Evolutionary conservation across 2,329 filamentous ascomycete species (phyloP).

Genomic region (Pleoardoris graminearum): DNA sequence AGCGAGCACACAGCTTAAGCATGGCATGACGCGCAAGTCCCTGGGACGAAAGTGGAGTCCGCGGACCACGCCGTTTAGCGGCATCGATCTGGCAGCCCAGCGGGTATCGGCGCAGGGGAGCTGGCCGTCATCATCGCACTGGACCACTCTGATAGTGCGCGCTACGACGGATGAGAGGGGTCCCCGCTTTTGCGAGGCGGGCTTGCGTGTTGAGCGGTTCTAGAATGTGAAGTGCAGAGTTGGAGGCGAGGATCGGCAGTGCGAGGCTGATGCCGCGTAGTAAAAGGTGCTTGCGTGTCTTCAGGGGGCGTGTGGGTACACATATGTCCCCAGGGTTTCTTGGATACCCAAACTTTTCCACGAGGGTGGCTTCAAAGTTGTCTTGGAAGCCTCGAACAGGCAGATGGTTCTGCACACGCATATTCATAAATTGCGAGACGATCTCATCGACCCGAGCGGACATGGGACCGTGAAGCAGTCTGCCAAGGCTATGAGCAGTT

Average conservation of each 20-base stretch:
- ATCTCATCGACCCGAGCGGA: not conserved
- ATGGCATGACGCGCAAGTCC: slow-evolving; percentile 1
- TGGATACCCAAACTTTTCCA: not conserved
- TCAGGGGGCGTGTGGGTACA: not conserved
- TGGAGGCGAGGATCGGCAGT: not conserved
- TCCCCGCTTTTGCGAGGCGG: slow-evolving; percentile 3
- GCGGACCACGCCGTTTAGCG: not conserved
- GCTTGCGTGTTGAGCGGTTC: not conserved
- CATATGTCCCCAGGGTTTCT: not conserved
- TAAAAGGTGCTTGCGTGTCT: not conserved
- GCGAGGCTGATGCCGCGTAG: not conserved
- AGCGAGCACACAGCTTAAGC: too few relatives aligned
- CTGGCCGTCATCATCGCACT: not conserved
- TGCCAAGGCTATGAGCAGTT: not conserved
- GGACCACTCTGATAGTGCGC: not conserved
- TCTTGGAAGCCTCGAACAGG: too few relatives aligned
- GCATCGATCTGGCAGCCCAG: not conserved
- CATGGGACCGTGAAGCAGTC: not conserved
- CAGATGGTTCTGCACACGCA: too few relatives aligned
- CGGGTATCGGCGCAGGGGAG: slow-evolving; percentile 2
- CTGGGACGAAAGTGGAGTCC: not conserved
- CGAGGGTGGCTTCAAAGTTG: too few relatives aligned
- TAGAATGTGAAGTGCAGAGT: not conserved
- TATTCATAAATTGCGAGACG: too few relatives aligned
- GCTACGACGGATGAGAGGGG: not conserved